Conservation (phyloP, 306 rosid genomes). For the Arachis stenosperma region DNA sequence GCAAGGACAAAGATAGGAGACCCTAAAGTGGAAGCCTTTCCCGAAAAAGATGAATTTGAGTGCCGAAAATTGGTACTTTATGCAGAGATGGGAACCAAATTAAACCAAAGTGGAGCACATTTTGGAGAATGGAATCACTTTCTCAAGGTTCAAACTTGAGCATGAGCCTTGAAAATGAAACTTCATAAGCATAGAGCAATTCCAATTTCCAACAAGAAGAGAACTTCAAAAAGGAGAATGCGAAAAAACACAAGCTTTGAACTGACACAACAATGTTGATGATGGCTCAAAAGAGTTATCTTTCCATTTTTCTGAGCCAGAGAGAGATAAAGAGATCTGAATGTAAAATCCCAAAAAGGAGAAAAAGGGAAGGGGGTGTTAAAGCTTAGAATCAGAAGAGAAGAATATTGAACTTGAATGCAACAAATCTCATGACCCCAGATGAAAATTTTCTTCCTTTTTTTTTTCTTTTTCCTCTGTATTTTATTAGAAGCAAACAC, state of each 20-base stretch:
- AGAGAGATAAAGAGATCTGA: constrained; percentile 34
- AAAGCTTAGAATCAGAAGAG: constrained; percentile 11
- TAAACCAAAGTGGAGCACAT: constrained; percentile 33
- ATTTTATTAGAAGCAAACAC: constrained; percentile 10
- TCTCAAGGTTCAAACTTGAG: constrained; percentile 36
- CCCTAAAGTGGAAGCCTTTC: constrained; percentile 14
- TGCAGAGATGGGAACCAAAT: constrained; percentile 59
- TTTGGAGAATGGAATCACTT: constrained; percentile 44
- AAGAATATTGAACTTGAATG: constrained; percentile 29
- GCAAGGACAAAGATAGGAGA: constrained; percentile 25
- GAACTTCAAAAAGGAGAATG: background rate
- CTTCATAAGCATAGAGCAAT: constrained; percentile 30
- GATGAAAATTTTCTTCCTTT: constrained; percentile 27
- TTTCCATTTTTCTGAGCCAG: constrained; percentile 14
- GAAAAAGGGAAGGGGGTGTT: background rate
- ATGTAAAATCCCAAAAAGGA: background rate
- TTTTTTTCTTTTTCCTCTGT: background rate
- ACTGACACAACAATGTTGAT: background rate
- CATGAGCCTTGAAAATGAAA: constrained; percentile 17
- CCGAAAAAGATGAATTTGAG: constrained; percentile 41
- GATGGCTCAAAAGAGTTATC: constrained; percentile 4
- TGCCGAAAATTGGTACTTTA: constrained; percentile 46
- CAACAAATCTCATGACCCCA: constrained; percentile 30
- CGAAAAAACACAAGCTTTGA: background rate
- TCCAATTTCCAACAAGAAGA: background rate